phyloP scores from a whole-genome alignment of 78 protist genomes.

The Chrysochromulina parva region DNA sequence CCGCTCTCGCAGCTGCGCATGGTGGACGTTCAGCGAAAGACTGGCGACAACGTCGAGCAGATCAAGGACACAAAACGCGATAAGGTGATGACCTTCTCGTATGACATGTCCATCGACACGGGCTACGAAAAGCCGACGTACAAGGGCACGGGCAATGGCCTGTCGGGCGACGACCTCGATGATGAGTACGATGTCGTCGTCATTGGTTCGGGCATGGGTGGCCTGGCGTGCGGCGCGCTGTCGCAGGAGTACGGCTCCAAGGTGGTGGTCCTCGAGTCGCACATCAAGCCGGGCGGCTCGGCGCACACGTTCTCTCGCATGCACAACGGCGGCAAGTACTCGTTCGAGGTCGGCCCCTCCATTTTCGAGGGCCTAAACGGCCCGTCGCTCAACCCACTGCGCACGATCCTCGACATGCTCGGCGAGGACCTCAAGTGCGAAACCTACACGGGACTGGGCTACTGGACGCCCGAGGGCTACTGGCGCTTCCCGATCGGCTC shows the following conservation, averaged over 20 bases:
- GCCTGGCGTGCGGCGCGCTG: constrained; percentile 18
- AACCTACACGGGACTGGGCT: not conserved
- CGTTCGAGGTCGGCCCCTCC: constrained; percentile 21
- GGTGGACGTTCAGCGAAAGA: too few species aligned
- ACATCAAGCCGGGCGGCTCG: constrained; percentile 25
- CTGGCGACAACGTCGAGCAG: not conserved
- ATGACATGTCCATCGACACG: not conserved
- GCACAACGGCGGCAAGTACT: constrained; percentile 28
- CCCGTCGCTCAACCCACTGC: constrained; percentile 13
- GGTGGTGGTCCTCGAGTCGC: not conserved
- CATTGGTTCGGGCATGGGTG: constrained; percentile 28
- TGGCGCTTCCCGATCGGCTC: constrained; percentile 20
- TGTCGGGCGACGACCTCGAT: not conserved
- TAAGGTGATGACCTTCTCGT: not conserved
- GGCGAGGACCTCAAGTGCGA: not conserved
- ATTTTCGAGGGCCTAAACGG: constrained; percentile 14
- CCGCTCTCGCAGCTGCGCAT: too few species aligned
- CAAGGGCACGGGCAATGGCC: constrained; percentile 9
- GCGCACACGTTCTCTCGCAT: constrained; percentile 15
- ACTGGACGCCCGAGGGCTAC: constrained; percentile 14
- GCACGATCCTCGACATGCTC: not conserved
- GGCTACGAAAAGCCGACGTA: not conserved
- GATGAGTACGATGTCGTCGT: constrained; percentile 7
- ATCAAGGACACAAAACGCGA: not conserved
- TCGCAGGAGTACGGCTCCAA: not conserved